Percentiles rank a stretch among this genome's conserved stretches.
Evolutionary conservation across 2,329 filamentous ascomycete species (phyloP).

Genomic region (Dactylellina drechsleri): DNA sequence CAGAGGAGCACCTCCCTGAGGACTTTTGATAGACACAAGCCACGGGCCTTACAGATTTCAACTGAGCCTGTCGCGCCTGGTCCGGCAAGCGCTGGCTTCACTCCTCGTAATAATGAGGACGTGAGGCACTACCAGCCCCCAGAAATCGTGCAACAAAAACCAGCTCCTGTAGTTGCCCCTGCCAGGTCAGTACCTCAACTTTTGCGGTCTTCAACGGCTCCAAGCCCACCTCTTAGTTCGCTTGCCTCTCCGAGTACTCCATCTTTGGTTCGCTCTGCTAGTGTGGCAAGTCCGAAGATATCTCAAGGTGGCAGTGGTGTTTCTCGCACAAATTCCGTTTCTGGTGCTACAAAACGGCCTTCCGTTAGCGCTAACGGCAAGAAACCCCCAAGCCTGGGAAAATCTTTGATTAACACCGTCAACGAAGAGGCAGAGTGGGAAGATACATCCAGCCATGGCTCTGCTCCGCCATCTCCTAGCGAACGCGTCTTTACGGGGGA

Average conservation of each 20-base stretch:
- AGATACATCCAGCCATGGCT: conserved; percentile 56
- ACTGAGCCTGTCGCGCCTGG: conserved; percentile 43
- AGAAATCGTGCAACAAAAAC: conserved; percentile 18
- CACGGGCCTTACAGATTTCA: conserved; percentile 45
- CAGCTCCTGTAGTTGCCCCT: neutral
- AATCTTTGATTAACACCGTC: conserved; percentile 56
- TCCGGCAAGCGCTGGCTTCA: conserved; percentile 48
- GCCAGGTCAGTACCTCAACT: conserved; percentile 17
- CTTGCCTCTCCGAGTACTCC: conserved; percentile 44
- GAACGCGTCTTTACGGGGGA: conserved; percentile 80
- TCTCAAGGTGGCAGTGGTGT: conserved; percentile 16
- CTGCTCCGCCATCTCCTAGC: conserved; percentile 55
- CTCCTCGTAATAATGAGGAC: conserved; percentile 45
- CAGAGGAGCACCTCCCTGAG: conserved; percentile 51
- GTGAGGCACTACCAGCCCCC: conserved; percentile 32
- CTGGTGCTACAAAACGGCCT: conserved; percentile 29
- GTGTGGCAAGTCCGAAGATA: conserved; percentile 35
- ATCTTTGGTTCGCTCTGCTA: conserved; percentile 39
- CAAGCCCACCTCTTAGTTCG: conserved; percentile 42
- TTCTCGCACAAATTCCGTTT: conserved; percentile 41
- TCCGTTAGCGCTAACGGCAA: conserved; percentile 24
- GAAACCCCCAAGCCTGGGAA: conserved; percentile 52
- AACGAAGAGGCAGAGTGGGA: conserved; percentile 59
- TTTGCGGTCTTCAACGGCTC: conserved; percentile 35
- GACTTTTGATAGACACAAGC: conserved; percentile 48